Base-by-base conservation (phyloP, 2,329 filamentous ascomycete species). In the Apiospora marii region DNA sequence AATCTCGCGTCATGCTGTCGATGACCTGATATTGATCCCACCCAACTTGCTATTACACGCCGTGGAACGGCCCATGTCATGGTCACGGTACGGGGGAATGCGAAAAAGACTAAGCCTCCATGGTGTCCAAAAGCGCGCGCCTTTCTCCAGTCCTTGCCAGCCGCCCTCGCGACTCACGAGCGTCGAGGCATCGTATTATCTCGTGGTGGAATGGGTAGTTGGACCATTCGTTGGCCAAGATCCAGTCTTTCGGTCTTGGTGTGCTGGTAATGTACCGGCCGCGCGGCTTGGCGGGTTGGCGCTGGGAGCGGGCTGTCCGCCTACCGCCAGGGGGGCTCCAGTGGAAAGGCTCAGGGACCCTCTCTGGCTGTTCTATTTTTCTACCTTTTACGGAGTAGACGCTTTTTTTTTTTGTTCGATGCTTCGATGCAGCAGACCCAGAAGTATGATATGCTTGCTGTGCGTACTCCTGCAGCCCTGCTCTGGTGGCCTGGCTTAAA, bases 41-140 rank as follows among this genome's bases (percentile, higher is more conserved):
- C 30, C 67, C 7, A 68, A 41, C 64, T 14, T 14, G 51, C 51
- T 58, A 58, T 58, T 58, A 34, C 27, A 58, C 51, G 51, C 24
- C 51, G 51, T 30, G 16, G 27, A 61, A 61, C 53, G 34, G 53
- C 27, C 53, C 53, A 64, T 37, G 58, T 37, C 53, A 64, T 34
- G 30, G 37, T 61, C 53, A 37, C 37, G 37, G n/a, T 8, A 64
- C 58, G 30, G 37, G 34, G 58, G 27, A 5, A 58, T 14, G 24
- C n/a, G 49, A 30, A 0, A 19, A 4, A 24, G 34, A 27, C 69
- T 69, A 67, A 67, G 72, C 72, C 64, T 61, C 72, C 14, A 37
- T 16, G 30, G 64, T 73, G 71, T 73, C 72, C 49, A 71, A 70
- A 71, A 43, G 72, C 72, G 72, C 72, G 72, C 72, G 71, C 69